Conservation (phyloP, 495 filamentous ascomycete genomes). For the Penicillium maclennaniae region DNA sequence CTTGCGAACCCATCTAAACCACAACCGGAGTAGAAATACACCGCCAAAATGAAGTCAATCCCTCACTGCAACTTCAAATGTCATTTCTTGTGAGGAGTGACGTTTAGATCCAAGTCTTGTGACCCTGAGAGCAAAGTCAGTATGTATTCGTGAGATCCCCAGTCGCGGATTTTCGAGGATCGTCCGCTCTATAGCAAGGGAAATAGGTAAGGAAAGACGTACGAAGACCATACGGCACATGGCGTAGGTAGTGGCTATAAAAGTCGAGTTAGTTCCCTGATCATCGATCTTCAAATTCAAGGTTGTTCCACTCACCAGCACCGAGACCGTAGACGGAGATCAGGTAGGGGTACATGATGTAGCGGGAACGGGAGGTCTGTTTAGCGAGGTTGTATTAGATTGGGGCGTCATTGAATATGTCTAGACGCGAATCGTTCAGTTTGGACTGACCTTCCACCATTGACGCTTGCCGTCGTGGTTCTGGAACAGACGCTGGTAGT, state of each 20-base stretch:
- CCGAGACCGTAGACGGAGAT: conserved; percentile 60
- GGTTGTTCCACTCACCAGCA: conserved; percentile 39
- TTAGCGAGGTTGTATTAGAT: conserved; percentile 10
- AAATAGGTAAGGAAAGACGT: conserved; percentile 19
- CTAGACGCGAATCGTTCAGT: background rate
- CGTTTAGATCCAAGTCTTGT: conserved; percentile 78
- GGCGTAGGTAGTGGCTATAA: conserved; percentile 49
- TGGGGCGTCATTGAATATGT: conserved; percentile 5
- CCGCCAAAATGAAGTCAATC: conserved; percentile 26
- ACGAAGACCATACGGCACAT: conserved; percentile 58
- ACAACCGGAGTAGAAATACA: conserved; percentile 42
- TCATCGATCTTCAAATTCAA: conserved; percentile 35
- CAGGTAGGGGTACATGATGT: conserved; percentile 72
- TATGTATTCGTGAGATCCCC: conserved; percentile 3
- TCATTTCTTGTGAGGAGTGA: conserved; percentile 8
- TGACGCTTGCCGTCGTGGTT: conserved; percentile 73
- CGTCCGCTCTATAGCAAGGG: background rate
- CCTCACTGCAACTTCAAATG: conserved; percentile 9
- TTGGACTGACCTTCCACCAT: conserved; percentile 77
- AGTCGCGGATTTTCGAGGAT: background rate
- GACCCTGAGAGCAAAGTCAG: conserved; percentile 51
- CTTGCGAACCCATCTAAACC: conserved; percentile 27
- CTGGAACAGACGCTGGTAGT: conserved; percentile 82
- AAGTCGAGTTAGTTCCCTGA: conserved; percentile 19
- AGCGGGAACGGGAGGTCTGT: conserved; percentile 60